Evolutionary conservation across 768 basidiomycete genomes (phyloP), one percentile per base, ranked within the genome.

Genomic region (Psilocybe subaeruginosa): DNA sequence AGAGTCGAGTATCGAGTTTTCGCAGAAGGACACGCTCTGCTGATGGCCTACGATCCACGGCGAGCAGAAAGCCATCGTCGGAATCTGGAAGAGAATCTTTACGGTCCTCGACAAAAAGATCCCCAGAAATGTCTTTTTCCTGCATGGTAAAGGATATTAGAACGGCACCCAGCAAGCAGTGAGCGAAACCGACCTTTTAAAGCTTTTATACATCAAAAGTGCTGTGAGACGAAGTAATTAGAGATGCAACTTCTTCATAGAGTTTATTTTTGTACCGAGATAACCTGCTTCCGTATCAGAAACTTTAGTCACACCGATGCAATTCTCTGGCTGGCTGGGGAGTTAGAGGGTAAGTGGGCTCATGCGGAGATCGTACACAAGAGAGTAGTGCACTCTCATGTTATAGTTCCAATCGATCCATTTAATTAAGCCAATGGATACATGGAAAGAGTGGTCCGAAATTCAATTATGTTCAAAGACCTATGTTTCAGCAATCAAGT

Each of bases 1-100:
- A 68, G 3, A 89, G 69, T 33, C 86, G 76, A 60, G 63, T 68
- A 64, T 88, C 88, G 35, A 90, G 77, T 62, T 81, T 84, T 41
- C 83, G 76, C 12, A 86, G 78, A 9, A 90, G 81, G 54, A 65
- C 73, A 60, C 70, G 69, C 67, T 80, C 78, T 8, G 76, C 78
- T 5, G 37, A 37, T 11, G 47, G 33, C 16, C 57, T 31, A n/a
- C 35, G 48, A 41, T 50, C 47, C 19, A n/a, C 31, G 19, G 35
- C 49, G 19, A 58, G 57, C 31, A 58, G 19, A 31, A 50, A 29
- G 23, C 57, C 48, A 58, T 58, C 35, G 57, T 39, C 48, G 9
- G 27, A n/a, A 9, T 33, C 19, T 3, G 19, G 47, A 2, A 48
- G 39, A 50, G 48, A 50, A 35, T 49, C 37, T 48, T 58, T 50